Base-by-base conservation (phyloP, 192 early-diverging fungal genomes). In the Entomortierella chlamydospora region DNA sequence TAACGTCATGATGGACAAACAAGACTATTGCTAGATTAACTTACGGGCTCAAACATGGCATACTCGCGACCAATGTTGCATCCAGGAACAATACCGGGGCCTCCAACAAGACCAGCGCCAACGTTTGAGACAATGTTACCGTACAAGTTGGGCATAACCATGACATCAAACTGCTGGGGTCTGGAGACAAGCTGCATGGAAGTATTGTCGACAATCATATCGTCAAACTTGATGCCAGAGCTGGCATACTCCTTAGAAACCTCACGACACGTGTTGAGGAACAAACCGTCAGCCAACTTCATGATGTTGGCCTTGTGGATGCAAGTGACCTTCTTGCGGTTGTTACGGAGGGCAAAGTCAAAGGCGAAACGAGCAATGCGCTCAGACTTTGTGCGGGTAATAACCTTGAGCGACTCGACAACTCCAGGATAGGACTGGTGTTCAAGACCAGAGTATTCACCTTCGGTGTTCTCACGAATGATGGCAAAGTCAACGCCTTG, bases 271-370 rank as follows among this genome's bases (percentile, higher is more conserved):
- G 92, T 94, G 73, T 94, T 93, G 73, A 99, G 88, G 90, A 99
- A 99, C 58, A 99, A 90, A 67, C 97, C 97, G 82, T 99, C 97
- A 45, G 93, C 96, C 45, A 96, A 88, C 88, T 99, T 99, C 97
- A 99, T 99, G 83, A 99, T 99, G 87, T 99, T 99, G 85, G 98
- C 98, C 91, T 99, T 99, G 92, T 99, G 97, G 66, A 99, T 95
- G 71, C 90, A 91, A 12, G 97, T 99, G 57, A 99, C 96, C 90
- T 93, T 96, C 92, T 99, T 98, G 69, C 97, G 91, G 82, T 88
- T 89, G 88, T 98, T 96, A 83, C 96, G 95, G 83, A 98, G 86
- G 37, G 97, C 97, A 84, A 96, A 99, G 86, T 99, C 97, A 76
- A 99, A 99, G 34, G 97, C 97, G 71, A 95, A 98, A 77, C 92